Evolutionary conservation across 176 grass and related monocot species (phyloP).

Genomic region (Avena insularis): DNA sequence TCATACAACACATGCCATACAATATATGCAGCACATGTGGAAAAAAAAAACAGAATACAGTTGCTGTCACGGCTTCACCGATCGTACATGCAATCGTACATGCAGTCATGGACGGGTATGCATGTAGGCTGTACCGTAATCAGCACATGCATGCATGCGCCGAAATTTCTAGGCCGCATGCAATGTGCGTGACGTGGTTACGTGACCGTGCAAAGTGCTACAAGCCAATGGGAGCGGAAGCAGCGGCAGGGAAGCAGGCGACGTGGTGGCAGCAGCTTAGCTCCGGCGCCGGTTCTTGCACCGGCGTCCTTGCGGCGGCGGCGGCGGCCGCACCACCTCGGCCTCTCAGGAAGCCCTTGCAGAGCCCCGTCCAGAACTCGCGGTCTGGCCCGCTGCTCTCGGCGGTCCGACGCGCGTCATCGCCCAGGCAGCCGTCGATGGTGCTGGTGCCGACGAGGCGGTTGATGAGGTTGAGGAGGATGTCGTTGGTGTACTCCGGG

Average conservation of each 20-base stretch:
- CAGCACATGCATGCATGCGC: not conserved
- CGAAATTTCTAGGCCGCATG: not conserved
- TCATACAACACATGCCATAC: slow-evolving; percentile 9
- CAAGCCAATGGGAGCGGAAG: not conserved
- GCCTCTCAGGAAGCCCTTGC: slow-evolving; percentile 58
- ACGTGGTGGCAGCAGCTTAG: slow-evolving; percentile 1
- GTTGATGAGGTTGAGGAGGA: slow-evolving; percentile 63
- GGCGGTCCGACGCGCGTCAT: slow-evolving; percentile 46
- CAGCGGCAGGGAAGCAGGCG: not conserved
- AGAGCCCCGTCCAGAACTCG: slow-evolving; percentile 58
- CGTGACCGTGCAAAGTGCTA: slow-evolving; percentile 1
- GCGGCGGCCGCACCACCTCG: not conserved
- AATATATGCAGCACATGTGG: not conserved
- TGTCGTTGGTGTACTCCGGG: slow-evolving; percentile 68
- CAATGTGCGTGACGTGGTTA: not conserved
- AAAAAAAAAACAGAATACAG: not conserved
- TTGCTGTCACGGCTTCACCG: not conserved
- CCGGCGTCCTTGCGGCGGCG: not conserved
- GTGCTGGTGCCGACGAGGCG: slow-evolving; percentile 36
- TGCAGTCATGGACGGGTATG: no score
- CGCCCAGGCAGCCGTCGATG: slow-evolving; percentile 43
- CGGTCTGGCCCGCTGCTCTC: slow-evolving; percentile 48
- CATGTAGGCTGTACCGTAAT: not conserved
- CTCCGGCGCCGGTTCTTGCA: not conserved
- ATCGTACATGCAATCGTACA: not conserved